Percentiles rank a stretch among this genome's conserved stretches.
phyloP scores from a whole-genome alignment of 2,329 filamentous ascomycete genomes.

The Hortaea werneckii region DNA sequence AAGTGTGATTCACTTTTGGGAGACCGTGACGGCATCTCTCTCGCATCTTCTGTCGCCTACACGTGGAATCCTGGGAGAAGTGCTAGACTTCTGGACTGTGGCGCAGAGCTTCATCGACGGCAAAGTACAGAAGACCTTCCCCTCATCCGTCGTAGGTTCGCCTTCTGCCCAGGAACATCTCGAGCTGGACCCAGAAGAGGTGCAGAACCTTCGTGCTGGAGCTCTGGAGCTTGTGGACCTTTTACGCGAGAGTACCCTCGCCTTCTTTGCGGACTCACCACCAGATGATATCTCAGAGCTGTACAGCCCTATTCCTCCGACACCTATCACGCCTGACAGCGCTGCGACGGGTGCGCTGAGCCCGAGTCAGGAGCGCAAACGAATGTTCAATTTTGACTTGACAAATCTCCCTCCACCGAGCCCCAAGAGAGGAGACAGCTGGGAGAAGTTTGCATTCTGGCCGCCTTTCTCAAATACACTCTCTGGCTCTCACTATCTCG shows the following conservation, averaged over 20 bases:
- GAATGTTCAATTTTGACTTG: conserved; percentile 65
- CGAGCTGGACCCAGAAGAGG: conserved; percentile 60
- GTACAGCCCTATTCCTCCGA: conserved; percentile 66
- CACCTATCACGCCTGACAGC: conserved; percentile 55
- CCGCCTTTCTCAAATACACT: conserved; percentile 85
- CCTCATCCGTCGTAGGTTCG: conserved; percentile 36
- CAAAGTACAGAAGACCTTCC: conserved; percentile 68
- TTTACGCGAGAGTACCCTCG: conserved; percentile 66
- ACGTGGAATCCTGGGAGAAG: conserved; percentile 75
- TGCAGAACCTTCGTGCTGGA: conserved; percentile 63
- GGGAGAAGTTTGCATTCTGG: conserved; percentile 96
- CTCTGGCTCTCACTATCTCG: conserved; percentile 82
- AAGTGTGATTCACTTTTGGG: conserved; percentile 84
- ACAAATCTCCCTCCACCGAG: conserved; percentile 67
- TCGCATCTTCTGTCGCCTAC: conserved; percentile 61
- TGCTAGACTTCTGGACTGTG: conserved; percentile 89
- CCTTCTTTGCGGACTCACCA: conserved; percentile 79
- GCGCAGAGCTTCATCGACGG: conserved; percentile 84
- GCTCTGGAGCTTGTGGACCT: conserved; percentile 73
- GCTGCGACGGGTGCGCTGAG: conserved; percentile 23
- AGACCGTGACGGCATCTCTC: conserved; percentile 69
- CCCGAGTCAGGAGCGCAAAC: conserved; percentile 28
- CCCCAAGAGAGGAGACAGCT: conserved; percentile 68
- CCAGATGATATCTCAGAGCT: conserved; percentile 83
- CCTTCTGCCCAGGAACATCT: conserved; percentile 69